These are phyloP conservation scores for Ottelia alismoides DNA, from an alignment of 106 monocot genomes.

Conservation along the genomic window DNA sequence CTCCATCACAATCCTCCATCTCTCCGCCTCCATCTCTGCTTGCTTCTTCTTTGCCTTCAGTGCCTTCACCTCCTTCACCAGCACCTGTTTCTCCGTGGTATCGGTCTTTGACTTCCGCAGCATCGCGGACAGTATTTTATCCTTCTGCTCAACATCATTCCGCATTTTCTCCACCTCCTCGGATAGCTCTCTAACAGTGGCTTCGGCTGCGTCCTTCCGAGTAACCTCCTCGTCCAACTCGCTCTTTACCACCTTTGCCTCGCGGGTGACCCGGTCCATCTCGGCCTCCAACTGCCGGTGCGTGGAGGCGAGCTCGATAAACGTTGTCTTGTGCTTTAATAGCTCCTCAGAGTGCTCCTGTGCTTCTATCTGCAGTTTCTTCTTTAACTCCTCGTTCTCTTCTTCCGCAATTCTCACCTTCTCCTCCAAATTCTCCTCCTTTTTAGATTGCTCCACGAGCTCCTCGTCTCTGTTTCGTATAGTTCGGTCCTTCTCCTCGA, in stretches of 20 bases:
- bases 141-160: conserved; percentile 70
- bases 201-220: conserved; percentile 29
- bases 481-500: conserved; percentile 24
- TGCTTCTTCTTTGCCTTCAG: conserved; percentile 66
- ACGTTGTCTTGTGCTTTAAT: conserved; percentile 44
- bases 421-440: conserved; percentile 33
- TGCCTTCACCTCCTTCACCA: conserved; percentile 62
- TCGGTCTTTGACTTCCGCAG: conserved; percentile 79
- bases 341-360: conserved; percentile 37
- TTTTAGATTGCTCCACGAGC: conserved; percentile 23
- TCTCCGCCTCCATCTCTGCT: conserved; percentile 60
- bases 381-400: conserved; percentile 30
- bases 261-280: conserved; percentile 18
- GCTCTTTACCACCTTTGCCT: conserved; percentile 28
- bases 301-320: conserved; percentile 44
- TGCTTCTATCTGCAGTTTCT: conserved; percentile 26
- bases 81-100: conserved; percentile 37
- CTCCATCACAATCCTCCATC: too few species aligned
- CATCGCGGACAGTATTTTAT: conserved; percentile 78
- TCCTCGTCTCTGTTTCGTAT: conserved; percentile 17
- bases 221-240: conserved; percentile 31
- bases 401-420: too few species aligned
- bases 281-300: conserved; percentile 47
- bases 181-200: too few species aligned
- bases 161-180: conserved; percentile 29